Evolutionary conservation across 169 alveolate species (phyloP).

Genomic region (Eimeria zaria): DNA sequence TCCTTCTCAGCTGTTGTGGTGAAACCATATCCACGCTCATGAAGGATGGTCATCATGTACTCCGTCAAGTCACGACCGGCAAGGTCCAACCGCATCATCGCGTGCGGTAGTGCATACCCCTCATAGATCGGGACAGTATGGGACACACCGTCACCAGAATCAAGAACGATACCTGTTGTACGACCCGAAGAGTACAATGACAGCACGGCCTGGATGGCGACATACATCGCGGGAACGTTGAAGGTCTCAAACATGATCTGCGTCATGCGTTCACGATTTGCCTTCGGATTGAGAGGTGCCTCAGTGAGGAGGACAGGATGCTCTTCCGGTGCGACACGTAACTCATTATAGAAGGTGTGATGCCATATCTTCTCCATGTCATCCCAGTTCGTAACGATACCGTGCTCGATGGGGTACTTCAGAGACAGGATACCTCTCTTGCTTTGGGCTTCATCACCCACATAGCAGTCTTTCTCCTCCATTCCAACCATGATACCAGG

Average conservation of each 20-base stretch:
- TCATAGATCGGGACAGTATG: conserved; percentile 99
- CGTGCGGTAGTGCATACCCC: conserved; percentile 99
- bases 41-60: conserved; percentile 97
- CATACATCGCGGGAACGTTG: conserved; percentile 99
- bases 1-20: conserved; percentile 99
- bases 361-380: conserved; percentile 99
- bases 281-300: conserved; percentile 99
- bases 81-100: conserved; percentile 97
- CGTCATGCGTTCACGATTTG: conserved; percentile 99
- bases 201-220: conserved; percentile 98
- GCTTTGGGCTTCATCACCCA: conserved; percentile 99
- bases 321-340: conserved; percentile 99
- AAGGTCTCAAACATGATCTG: conserved; percentile 99
- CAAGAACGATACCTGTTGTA: conserved; percentile 99
- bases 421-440: conserved; percentile 99
- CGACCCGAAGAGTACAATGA: conserved; percentile 99
- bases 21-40: conserved; percentile 98
- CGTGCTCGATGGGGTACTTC: conserved; percentile 99
- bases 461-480: conserved; percentile 98
- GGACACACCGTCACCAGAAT: conserved; percentile 99
- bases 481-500: conserved; percentile 97
- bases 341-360: conserved; percentile 99
- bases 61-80: conserved; percentile 99
- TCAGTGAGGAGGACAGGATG: conserved; percentile 99
- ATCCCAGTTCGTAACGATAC: conserved; percentile 99